Percentiles rank a stretch among this genome's conserved stretches.
These are phyloP conservation scores for Phaeotremella skinneri DNA, from an alignment of 768 basidiomycete species.

Conservation along the genomic window DNA sequence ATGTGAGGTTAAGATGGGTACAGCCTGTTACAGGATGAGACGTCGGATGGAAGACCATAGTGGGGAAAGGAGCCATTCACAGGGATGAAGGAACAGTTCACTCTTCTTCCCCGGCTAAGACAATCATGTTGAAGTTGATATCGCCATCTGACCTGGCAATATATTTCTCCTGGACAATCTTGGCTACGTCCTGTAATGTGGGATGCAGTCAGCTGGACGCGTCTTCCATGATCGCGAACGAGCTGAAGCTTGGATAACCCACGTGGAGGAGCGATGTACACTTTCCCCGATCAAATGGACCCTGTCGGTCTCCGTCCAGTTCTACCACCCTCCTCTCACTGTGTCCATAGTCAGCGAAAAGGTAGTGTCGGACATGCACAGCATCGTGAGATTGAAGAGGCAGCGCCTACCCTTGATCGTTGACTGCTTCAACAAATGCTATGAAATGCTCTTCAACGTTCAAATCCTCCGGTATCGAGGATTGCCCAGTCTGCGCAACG, in stretches of 20 bases:
- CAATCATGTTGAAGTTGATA: slow-evolving; percentile 67
- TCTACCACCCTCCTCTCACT: slow-evolving; percentile 64
- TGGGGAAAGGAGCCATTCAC: no score
- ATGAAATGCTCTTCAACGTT: slow-evolving; percentile 82
- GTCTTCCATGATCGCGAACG: neutral
- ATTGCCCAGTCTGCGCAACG: slow-evolving; percentile 69
- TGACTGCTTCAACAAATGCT: slow-evolving; percentile 72
- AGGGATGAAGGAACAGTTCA: neutral
- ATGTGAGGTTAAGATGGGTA: no score
- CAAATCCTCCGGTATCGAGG: slow-evolving; percentile 61
- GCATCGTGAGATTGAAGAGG: neutral
- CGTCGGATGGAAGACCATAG: no score
- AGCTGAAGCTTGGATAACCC: slow-evolving; percentile 14
- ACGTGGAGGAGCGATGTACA: slow-evolving; percentile 41
- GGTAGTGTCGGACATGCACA: neutral
- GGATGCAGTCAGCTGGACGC: neutral
- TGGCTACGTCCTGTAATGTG: slow-evolving; percentile 61
- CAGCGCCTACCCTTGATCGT: slow-evolving; percentile 40
- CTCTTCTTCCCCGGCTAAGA: slow-evolving; percentile 54
- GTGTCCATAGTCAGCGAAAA: slow-evolving; percentile 10
- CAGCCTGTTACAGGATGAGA: no score
- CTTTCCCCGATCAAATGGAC: slow-evolving; percentile 67
- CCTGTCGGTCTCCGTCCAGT: slow-evolving; percentile 73
- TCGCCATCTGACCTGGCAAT: slow-evolving; percentile 58
- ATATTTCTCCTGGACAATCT: slow-evolving; percentile 63